Evolutionary conservation across 208 protist species (phyloP).

Genomic region (Zelonia costaricensis): DNA sequence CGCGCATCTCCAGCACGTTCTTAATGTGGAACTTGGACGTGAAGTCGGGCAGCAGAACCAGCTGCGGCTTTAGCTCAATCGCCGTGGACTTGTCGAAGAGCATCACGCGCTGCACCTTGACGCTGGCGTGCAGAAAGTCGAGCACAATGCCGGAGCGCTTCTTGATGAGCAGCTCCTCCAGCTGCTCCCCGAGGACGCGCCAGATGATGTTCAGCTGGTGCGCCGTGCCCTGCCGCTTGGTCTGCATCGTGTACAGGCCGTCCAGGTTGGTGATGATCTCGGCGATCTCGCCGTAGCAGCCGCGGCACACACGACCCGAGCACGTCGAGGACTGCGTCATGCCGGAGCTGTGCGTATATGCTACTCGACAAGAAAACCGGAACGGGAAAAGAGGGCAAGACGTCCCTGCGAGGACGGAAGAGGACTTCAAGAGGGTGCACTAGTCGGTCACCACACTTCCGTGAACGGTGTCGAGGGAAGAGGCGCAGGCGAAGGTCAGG

Average conservation of each 20-base stretch:
- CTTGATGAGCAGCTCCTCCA: constrained; percentile 57
- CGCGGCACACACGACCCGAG: constrained; percentile 50
- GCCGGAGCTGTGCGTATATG: not conserved
- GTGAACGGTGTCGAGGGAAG: no score
- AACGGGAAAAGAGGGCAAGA: not conserved
- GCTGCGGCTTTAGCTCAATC: constrained; percentile 78
- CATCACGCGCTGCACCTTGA: constrained; percentile 66
- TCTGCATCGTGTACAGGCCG: constrained; percentile 66
- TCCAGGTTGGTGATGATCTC: constrained; percentile 54
- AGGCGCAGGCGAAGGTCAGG: not conserved
- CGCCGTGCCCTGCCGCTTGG: constrained; percentile 45
- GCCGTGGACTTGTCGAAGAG: constrained; percentile 45
- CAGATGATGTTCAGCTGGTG: constrained; percentile 74
- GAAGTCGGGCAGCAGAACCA: constrained; percentile 83
- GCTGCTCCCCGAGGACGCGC: constrained; percentile 57
- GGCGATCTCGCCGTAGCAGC: constrained; percentile 81
- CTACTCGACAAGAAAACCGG: not conserved
- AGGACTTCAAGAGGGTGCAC: constrained; percentile 3
- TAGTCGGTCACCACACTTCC: no score
- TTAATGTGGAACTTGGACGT: constrained; percentile 78
- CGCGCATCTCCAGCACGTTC: constrained; percentile 74
- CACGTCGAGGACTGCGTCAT: constrained; percentile 27
- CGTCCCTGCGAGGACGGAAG: not conserved
- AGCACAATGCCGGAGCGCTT: constrained; percentile 69
- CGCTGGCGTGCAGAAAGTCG: constrained; percentile 83